These are phyloP conservation scores for Aureobasidium mangrovei DNA, from an alignment of 2,329 filamentous ascomycete genomes.

Conservation along the genomic window DNA sequence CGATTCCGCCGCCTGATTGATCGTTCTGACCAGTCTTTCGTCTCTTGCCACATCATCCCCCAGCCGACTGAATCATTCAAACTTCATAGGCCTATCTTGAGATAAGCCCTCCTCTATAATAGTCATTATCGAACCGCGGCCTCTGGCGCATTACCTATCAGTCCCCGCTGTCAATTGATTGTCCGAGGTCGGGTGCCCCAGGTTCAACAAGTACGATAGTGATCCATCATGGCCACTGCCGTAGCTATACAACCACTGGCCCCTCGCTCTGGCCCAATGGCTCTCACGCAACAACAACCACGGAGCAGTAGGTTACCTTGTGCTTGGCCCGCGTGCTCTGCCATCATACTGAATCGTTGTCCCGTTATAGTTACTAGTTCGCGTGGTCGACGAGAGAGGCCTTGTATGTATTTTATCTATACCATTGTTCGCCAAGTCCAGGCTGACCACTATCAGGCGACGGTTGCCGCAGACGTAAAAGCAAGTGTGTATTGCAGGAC, in stretches of 20 bases:
- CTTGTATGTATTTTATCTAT: constrained; percentile 22
- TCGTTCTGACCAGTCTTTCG: constrained; percentile 11
- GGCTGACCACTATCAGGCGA: constrained; percentile 47
- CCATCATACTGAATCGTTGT: constrained; percentile 18
- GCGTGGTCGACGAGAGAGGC: constrained; percentile 30
- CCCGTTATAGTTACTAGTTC: constrained; percentile 8
- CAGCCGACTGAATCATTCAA: constrained; percentile 5
- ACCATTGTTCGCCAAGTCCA: constrained; percentile 30
- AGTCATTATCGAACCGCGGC: constrained; percentile 12
- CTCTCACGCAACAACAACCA: constrained; percentile 27
- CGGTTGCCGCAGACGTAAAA: constrained; percentile 64
- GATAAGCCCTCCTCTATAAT: constrained; percentile 12
- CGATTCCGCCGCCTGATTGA: constrained; percentile 21
- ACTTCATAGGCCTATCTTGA: constrained; percentile 7
- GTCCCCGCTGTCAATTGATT: constrained; percentile 15
- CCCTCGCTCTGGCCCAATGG: constrained; percentile 36
- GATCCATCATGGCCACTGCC: constrained; percentile 36
- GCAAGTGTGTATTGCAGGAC: constrained; percentile 70
- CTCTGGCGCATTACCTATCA: constrained; percentile 14
- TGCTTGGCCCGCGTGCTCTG: constrained; percentile 3
- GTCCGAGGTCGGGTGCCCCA: constrained; percentile 9
- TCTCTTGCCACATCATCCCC: constrained; percentile 8
- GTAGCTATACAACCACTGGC: constrained; percentile 40
- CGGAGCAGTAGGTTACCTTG: constrained; percentile 17
- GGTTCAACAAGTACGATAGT: constrained; percentile 11